These are phyloP conservation scores for Scorias spongiosa DNA, from an alignment of 2,329 filamentous ascomycete genomes.

Conservation along the genomic window DNA sequence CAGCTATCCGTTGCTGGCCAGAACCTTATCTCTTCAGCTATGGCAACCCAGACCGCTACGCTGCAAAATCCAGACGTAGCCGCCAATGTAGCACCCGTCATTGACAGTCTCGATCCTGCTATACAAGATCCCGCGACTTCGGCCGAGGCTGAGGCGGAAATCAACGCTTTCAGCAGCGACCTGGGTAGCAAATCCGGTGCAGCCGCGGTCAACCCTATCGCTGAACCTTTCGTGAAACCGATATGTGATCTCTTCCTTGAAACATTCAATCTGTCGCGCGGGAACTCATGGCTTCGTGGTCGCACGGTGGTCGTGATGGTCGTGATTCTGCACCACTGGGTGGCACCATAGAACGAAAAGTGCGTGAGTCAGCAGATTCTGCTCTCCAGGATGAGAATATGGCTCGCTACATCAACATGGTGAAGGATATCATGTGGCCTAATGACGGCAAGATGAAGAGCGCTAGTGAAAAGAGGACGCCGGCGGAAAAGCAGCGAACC, in stretches of 20 bases:
- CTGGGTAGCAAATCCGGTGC: not conserved
- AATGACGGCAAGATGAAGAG: slow-evolving; percentile 39
- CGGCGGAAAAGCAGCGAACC: slow-evolving; percentile 61
- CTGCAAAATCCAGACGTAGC: slow-evolving; percentile 10
- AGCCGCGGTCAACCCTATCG: slow-evolving; percentile 30
- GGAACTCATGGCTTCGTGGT: slow-evolving; percentile 93
- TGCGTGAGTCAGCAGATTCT: slow-evolving; percentile 65
- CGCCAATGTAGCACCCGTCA: slow-evolving; percentile 25
- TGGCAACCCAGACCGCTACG: slow-evolving; percentile 28
- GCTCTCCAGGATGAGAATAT: slow-evolving; percentile 66
- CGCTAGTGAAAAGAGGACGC: slow-evolving; percentile 41
- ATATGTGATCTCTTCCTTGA: slow-evolving; percentile 97
- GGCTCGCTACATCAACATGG: slow-evolving; percentile 55
- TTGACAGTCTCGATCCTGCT: slow-evolving; percentile 26
- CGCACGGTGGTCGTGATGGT: slow-evolving; percentile 87
- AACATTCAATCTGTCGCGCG: slow-evolving; percentile 82
- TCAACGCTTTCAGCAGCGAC: slow-evolving; percentile 81
- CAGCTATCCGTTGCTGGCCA: slow-evolving; percentile 87
- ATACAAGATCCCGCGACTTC: slow-evolving; percentile 34
- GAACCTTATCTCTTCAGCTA: slow-evolving; percentile 67
- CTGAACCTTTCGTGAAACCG: slow-evolving; percentile 93
- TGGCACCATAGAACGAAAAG: slow-evolving; percentile 89
- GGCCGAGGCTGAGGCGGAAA: slow-evolving; percentile 77
- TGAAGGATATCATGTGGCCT: slow-evolving; percentile 74
- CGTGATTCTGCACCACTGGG: slow-evolving; percentile 96